A percentile compares a stretch with the other conserved stretches of the same genome.
Conservation (phyloP, 495 filamentous ascomycete genomes). For the Aspergillus ellipticus region DNA sequence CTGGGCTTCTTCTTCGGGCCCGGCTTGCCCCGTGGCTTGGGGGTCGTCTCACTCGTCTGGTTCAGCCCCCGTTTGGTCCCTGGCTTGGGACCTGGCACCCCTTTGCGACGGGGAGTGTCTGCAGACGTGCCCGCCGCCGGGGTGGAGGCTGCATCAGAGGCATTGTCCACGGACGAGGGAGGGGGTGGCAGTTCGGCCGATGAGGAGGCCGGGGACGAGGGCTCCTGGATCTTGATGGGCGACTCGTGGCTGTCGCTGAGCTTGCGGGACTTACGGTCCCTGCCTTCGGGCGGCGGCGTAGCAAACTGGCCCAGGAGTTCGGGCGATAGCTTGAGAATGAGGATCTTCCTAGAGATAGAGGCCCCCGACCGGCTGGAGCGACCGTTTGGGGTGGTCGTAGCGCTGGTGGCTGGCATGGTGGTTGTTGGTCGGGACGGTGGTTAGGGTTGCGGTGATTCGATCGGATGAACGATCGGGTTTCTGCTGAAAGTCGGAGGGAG, state of each 20-base stretch:
- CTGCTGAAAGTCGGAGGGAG: not conserved
- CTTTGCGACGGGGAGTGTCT: conserved; percentile 53
- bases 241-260: conserved; percentile 33
- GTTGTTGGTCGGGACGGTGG: conserved; percentile 1
- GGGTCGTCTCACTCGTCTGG: conserved; percentile 51
- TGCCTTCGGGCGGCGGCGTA: conserved; percentile 20
- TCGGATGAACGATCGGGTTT: no score
- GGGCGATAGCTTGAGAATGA: conserved; percentile 53
- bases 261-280: conserved; percentile 29
- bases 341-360: conserved; percentile 39
- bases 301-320: conserved; percentile 46
- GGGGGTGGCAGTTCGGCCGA: conserved; percentile 46
- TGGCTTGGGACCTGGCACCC: conserved; percentile 53
- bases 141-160: conserved; percentile 52
- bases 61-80: conserved; percentile 58
- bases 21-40: conserved; percentile 77
- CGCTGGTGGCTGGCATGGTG: conserved; percentile 32
- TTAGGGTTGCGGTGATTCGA: not conserved
- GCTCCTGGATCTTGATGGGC: conserved; percentile 42
- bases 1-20: conserved; percentile 92
- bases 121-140: conserved; percentile 52
- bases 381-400: conserved; percentile 29
- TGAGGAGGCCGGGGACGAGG: conserved; percentile 45
- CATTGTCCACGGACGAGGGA: conserved; percentile 51
- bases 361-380: conserved; percentile 33